Percentiles rank a stretch among this genome's conserved stretches.
Conservation (phyloP, 768 basidiomycete species). For the Russula olivacea region DNA sequence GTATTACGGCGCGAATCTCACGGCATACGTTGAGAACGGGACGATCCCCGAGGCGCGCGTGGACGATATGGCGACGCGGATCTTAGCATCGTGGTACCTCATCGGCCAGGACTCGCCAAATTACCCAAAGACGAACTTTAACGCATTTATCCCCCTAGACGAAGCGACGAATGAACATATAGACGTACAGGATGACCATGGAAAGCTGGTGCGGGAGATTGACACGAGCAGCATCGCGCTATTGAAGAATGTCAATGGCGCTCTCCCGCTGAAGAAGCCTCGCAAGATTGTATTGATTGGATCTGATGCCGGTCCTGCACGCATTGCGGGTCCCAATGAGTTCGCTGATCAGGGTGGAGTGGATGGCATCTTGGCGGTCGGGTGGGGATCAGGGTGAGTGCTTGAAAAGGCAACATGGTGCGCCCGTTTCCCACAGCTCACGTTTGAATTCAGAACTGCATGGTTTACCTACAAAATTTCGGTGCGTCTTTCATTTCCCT, state of each 20-base stretch:
- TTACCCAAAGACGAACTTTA: conserved; percentile 68
- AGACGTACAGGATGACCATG: conserved; percentile 67
- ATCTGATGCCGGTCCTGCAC: conserved; percentile 43
- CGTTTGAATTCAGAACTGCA: conserved; percentile 44
- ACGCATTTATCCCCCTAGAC: conserved; percentile 51
- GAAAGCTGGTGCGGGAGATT: conserved; percentile 60
- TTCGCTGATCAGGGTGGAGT: conserved; percentile 38
- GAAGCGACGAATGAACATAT: conserved; percentile 52
- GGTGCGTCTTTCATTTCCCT: conserved; percentile 35
- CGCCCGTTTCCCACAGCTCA: neutral
- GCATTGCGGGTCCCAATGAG: conserved; percentile 42
- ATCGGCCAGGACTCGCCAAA: conserved; percentile 55
- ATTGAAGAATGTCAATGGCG: conserved; percentile 60
- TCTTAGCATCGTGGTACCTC: conserved; percentile 66
- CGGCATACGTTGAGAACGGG: conserved; percentile 61
- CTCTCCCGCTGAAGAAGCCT: conserved; percentile 54
- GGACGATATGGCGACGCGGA: conserved; percentile 79
- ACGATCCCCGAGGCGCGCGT: conserved; percentile 59
- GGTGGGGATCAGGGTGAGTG: conserved; percentile 74
- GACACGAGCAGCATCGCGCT: conserved; percentile 70
- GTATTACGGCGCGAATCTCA: conserved; percentile 66
- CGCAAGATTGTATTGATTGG: conserved; percentile 58
- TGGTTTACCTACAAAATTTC: conserved; percentile 76
- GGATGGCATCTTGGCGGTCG: conserved; percentile 76
- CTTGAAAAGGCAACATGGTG: neutral